Evolutionary conservation across 352 stramenopile genomes (phyloP), one percentile per base, ranked within the genome.

Genomic region (Phytophthora macrochlamydospora): DNA sequence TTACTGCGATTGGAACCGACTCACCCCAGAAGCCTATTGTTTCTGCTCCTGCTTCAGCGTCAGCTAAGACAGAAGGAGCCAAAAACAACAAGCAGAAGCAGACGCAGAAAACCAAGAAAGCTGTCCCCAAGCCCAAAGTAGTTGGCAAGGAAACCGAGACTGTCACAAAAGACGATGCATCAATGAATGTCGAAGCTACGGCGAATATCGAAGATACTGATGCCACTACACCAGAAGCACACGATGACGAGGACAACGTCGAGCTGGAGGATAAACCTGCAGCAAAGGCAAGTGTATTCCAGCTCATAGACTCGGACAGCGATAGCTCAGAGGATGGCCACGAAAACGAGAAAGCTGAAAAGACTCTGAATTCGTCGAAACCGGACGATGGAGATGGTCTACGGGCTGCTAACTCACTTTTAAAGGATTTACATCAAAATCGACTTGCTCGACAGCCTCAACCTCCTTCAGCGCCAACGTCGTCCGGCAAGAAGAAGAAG

Each of bases 381-480:
- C 2, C 44, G 12, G 31, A 62, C 24, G 52, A 56, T 35, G 56
- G 60, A 2, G 33, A 31, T 9, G 70, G 75, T 48, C 51, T 79
- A 2, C 60, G 68, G 31, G 46, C 61, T 49, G 72, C 76, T 0
- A 86, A 81, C 37, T 63, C 67, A 6, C 51, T 91, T 40, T 68
- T 94, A 31, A 85, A 87, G 38, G 76, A 92, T 11, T 65, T 94
- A 8, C 82, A 92, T 52, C 48, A 85, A 35, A 88, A 69, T 52
- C 81, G 82, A n/a, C 33, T 92, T 4, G 77, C 79, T 35, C 76
- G 83, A 2, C 74, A 88, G 53, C 64, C 71, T 46, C 74, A 88
- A 54, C 64, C 71, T 46, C 56, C 61, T 4, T 56, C 67, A 9
- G 43, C 71, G 30, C 40, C 58, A 31, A 32, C 62, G n/a, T 46